phyloP scores from a whole-genome alignment of 1,284 basidiomycete species.

The Cryptococcus jaspeensis region DNA sequence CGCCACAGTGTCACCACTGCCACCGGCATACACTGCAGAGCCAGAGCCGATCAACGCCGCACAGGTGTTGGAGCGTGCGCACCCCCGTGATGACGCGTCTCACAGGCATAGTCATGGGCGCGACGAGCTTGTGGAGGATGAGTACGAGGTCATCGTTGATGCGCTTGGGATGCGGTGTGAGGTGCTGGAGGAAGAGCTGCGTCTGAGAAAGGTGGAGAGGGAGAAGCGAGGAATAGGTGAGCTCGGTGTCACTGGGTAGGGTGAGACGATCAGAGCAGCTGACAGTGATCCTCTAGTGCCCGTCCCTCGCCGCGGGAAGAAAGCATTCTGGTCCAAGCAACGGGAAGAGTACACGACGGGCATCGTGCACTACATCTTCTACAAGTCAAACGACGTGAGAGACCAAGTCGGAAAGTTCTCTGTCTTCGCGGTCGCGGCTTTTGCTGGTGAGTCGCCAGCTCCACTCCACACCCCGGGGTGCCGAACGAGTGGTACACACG shows the following conservation, averaged over 20 bases:
- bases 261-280: neutral
- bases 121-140: conserved; percentile 17
- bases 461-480: neutral
- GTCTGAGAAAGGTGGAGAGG: conserved; percentile 12
- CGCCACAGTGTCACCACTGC: conserved; percentile 10
- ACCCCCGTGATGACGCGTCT: conserved; percentile 21
- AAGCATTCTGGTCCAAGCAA: conserved; percentile 13
- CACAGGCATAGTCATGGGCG: neutral
- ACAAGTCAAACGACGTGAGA: conserved; percentile 12
- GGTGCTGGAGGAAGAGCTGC: conserved; percentile 31
- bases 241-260: neutral
- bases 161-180: conserved; percentile 35
- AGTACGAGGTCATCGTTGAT: conserved; percentile 32
- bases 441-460: conserved; percentile 25
- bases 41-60: conserved; percentile 29
- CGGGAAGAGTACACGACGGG: conserved; percentile 12
- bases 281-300: neutral
- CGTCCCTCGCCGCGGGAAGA: neutral
- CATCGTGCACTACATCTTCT: conserved; percentile 27
- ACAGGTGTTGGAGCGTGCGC: conserved; percentile 31
- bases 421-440: conserved; percentile 25
- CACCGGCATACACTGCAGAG: conserved; percentile 40
- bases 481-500: too few species aligned
- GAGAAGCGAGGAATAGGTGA: conserved; percentile 22
- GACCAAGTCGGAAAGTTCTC: conserved; percentile 21